Evolutionary conservation across 2,329 filamentous ascomycete species (phyloP), one percentile per base, ranked within the genome.

Genomic region (Beauveria sp.): DNA sequence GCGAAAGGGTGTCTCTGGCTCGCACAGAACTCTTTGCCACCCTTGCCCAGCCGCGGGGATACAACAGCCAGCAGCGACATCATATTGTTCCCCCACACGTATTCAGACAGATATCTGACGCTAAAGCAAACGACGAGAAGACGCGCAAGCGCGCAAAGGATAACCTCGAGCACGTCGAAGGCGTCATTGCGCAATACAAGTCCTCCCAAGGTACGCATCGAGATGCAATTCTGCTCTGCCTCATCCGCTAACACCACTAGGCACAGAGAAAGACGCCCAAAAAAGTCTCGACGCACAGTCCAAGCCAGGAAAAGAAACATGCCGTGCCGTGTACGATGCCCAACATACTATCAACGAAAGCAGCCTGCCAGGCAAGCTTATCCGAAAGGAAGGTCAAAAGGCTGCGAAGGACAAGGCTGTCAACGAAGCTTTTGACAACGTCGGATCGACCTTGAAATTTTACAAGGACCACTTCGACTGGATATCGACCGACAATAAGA

Each of bases 401-500:
- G 67, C 74, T 2, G 64, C 69, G 52, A 68, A 71, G 49, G 79
- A 82, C 63, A 70, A 75, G 59, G 70, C 74, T 20, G 79, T 74
- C 64, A 81, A 83, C 64, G 73, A 80, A 56, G 79, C 77, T 1
- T 83, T 74, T 63, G 78, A 82, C 65, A 82, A 81, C 54, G 74
- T 80, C 0, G 80, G 80, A 28, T 69, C 71, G 10, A 80, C 82
- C 0, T 71, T 81, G 48, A 69, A 77, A 24, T 83, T 83, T 66
- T 84, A 81, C 72, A 72, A 73, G 55, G 72, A 79, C 12, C 71
- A 76, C 40, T 83, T 83, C 66, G 68, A 74, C 45, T 82, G 80
- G 76, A 73, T 78, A 31, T 82, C 79, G 0, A 78, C 83, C 61
- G 79, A 84, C 70, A 79, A 82, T 71, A 72, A 76, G 54, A 78